These are phyloP conservation scores for Entophlyctis helioformis DNA, from an alignment of 192 early-diverging fungal species.

Conservation along the genomic window DNA sequence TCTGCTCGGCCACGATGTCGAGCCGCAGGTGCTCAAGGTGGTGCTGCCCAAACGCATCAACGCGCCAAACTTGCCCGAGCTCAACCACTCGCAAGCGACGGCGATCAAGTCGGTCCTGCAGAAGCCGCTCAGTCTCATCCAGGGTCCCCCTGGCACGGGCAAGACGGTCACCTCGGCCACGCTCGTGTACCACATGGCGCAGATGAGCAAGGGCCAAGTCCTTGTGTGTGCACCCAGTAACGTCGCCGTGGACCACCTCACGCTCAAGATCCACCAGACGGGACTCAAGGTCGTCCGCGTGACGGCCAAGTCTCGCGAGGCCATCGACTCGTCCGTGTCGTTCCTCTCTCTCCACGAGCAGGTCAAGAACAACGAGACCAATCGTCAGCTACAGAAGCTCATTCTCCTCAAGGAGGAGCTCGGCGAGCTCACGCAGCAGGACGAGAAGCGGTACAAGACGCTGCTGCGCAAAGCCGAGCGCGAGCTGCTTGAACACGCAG, in stretches of 20 bases:
- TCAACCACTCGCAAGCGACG: slow-evolving; percentile 93
- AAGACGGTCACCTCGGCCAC: slow-evolving; percentile 98
- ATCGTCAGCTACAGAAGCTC: slow-evolving; percentile 86
- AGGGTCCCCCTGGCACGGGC: slow-evolving; percentile 94
- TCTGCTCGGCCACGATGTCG: slow-evolving; percentile 88
- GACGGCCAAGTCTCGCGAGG: slow-evolving; percentile 86
- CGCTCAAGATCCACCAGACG: slow-evolving; percentile 91
- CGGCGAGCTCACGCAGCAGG: slow-evolving; percentile 80
- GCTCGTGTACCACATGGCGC: slow-evolving; percentile 92
- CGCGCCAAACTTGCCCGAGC: slow-evolving; percentile 86
- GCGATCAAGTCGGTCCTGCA: slow-evolving; percentile 90
- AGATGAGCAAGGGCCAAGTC: slow-evolving; percentile 77
- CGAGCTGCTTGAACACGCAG: slow-evolving; percentile 84
- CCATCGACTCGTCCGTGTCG: slow-evolving; percentile 85
- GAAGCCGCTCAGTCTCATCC: slow-evolving; percentile 87
- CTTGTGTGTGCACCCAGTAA: slow-evolving; percentile 98
- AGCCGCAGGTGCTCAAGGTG: slow-evolving; percentile 67
- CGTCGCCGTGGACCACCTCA: slow-evolving; percentile 97
- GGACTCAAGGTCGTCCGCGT: slow-evolving; percentile 92
- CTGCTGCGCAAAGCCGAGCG: slow-evolving; percentile 79
- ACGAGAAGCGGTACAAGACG: slow-evolving; percentile 75
- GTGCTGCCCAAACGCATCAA: slow-evolving; percentile 80
- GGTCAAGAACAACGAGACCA: slow-evolving; percentile 88
- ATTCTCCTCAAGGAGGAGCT: slow-evolving; percentile 76
- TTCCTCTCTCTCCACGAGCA: slow-evolving; percentile 95